Evolutionary conservation across 371 early-diverging fungal species (phyloP).

Genomic region (Lichtheimia ramosa): DNA sequence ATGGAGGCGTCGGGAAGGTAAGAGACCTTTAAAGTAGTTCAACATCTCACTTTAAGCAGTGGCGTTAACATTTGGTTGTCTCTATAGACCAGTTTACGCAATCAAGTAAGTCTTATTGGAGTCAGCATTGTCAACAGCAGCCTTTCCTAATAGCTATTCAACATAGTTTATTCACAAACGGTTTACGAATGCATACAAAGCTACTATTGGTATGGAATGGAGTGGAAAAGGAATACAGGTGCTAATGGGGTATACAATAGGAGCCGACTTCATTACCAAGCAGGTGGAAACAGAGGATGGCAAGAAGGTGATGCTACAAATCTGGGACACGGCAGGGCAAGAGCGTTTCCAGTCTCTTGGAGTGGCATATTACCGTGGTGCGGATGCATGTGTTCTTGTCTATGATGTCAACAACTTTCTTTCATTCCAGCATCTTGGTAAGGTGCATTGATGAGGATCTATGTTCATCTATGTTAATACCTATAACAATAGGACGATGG

Average conservation of each 20-base stretch:
- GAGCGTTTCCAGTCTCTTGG: slow-evolving; percentile 87
- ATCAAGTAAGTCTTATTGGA: slow-evolving; percentile 38
- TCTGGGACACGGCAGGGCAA: slow-evolving; percentile 92
- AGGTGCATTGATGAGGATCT: slow-evolving; percentile 84
- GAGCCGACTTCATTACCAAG: slow-evolving; percentile 94
- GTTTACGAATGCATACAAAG: slow-evolving; percentile 95
- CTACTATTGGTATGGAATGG: slow-evolving; percentile 82
- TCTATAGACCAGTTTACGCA: slow-evolving; percentile 55
- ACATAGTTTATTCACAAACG: slow-evolving; percentile 84
- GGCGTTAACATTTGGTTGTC: not conserved
- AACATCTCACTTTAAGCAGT: not conserved
- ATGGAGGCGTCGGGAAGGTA: slow-evolving; percentile 83
- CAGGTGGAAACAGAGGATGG: slow-evolving; percentile 78
- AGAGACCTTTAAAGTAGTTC: not conserved
- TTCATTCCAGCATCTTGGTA: slow-evolving; percentile 27
- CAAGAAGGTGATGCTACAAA: slow-evolving; percentile 66
- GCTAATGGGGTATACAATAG: slow-evolving; percentile 4
- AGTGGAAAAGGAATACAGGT: not conserved
- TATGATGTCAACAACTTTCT: slow-evolving; percentile 94
- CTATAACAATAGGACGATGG: slow-evolving; percentile 79
- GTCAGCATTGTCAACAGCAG: no score
- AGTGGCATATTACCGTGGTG: slow-evolving; percentile 96
- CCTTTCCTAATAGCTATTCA: no score
- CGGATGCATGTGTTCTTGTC: slow-evolving; percentile 89
- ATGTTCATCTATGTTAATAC: not conserved